Evolutionary conservation across 345 rosid species (phyloP), one percentile per base, ranked within the genome.

Genomic region (Eutrema yunnanense): DNA sequence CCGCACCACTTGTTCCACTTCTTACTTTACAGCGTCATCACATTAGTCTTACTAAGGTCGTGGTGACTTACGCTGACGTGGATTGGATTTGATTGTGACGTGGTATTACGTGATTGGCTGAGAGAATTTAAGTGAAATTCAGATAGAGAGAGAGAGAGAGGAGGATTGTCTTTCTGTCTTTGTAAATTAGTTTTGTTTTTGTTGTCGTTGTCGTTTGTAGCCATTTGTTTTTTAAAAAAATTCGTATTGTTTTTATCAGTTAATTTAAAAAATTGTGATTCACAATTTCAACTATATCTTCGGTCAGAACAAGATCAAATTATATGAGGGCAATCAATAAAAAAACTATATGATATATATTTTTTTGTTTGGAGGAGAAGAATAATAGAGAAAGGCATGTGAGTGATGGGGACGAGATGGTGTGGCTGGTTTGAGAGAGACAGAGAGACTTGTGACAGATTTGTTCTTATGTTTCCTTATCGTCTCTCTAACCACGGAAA

Each of bases 351-450:
- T 19, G 11, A n/a, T 3, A n/a, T 13, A 13, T 70, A 16, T 40
- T 32, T 32, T 32, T 30, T 30, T 3, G 33, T 19, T 0, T 19
- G 38, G 33, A 48, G 51, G 38, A 62, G 64, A 58, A 65, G 58
- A 77, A 65, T 65, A 65, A 71, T 71, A 58, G 76, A 77, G 68
- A 71, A 37, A 37, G 43, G 69, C 80, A 77, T 77, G 80, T 77
- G 80, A 72, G 77, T 65, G 47, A 77, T 77, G 80, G 80, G 77
- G 80, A 71, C 80, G 73, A 77, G 48, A 37, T 62, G 74, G 58
- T 67, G 71, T 69, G 74, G 72, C 72, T 65, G 75, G 76, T 77
- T 70, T 64, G 71, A 70, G 80, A 58, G 62, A 71, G 80, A 77
- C 76, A 52, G 30, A 56, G 74, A 71, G 66, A 49, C 51, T 71